These are phyloP conservation scores for Pichia sp. DNA, from an alignment of 1,139 yeast species.

Conservation along the genomic window DNA sequence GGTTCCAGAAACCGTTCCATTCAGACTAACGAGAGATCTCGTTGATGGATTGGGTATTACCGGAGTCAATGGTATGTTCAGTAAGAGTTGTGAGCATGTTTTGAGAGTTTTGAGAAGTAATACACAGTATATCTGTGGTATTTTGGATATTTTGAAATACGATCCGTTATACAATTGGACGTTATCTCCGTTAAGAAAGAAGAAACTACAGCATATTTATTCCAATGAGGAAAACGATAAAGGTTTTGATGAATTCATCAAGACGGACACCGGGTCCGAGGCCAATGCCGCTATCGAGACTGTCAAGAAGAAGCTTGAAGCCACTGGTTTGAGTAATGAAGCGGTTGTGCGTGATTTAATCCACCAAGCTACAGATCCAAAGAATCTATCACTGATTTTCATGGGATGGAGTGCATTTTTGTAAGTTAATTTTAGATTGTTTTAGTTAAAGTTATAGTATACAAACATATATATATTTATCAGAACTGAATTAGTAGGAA, in stretches of 20 bases:
- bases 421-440: slow-evolving; percentile 21
- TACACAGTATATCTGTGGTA: slow-evolving; percentile 69
- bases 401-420: slow-evolving; percentile 79
- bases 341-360: slow-evolving; percentile 83
- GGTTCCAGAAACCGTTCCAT: slow-evolving; percentile 93
- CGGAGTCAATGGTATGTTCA: slow-evolving; percentile 76
- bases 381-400: slow-evolving; percentile 72
- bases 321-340: slow-evolving; percentile 72
- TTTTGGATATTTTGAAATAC: slow-evolving; percentile 82
- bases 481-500: neutral
- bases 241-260: slow-evolving; percentile 54
- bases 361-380: slow-evolving; percentile 67
- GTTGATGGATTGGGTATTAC: slow-evolving; percentile 91
- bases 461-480: neutral
- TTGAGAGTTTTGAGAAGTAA: slow-evolving; percentile 66
- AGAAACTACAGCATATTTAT: slow-evolving; percentile 47
- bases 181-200: slow-evolving; percentile 65
- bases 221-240: slow-evolving; percentile 62
- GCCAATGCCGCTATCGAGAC: slow-evolving; percentile 76
- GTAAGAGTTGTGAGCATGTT: slow-evolving; percentile 71
- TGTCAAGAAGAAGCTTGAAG: slow-evolving; percentile 67
- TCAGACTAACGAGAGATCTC: slow-evolving; percentile 83
- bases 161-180: slow-evolving; percentile 96
- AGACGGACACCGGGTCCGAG: slow-evolving; percentile 57
- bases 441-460: too few relatives aligned